A percentile compares a stretch with the other conserved stretches of the same genome.
phyloP scores from a whole-genome alignment of 2,329 filamentous ascomycete genomes.

The Hirsutella rhossiliensis region DNA sequence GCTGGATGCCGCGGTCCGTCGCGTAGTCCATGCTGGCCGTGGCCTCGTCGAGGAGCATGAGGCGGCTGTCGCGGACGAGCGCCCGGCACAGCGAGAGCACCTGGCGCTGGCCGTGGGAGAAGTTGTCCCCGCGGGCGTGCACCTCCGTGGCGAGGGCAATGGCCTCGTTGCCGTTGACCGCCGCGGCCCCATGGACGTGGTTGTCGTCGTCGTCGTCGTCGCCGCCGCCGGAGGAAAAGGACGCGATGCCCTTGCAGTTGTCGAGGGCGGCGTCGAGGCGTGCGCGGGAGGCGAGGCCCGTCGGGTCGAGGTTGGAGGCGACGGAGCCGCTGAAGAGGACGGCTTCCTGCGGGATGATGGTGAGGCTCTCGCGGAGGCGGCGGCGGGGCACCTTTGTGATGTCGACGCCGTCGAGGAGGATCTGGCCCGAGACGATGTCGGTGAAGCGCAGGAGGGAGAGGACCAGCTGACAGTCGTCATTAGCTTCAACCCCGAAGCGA shows the following conservation, averaged over 20 bases:
- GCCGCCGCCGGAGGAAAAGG: constrained; percentile 31
- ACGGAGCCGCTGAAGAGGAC: constrained; percentile 43
- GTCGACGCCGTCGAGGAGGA: constrained; percentile 43
- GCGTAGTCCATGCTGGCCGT: constrained; percentile 48
- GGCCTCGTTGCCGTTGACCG: constrained; percentile 7
- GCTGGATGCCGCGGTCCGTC: constrained; percentile 43
- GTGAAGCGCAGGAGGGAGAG: constrained; percentile 44
- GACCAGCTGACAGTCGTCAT: constrained; percentile 23
- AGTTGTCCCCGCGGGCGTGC: constrained; percentile 40
- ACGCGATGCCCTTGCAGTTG: constrained; percentile 48
- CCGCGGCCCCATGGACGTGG: constrained; percentile 4
- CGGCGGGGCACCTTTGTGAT: constrained; percentile 38
- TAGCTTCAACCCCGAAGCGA: background rate
- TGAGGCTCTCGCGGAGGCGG: constrained; percentile 39
- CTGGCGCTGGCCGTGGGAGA: constrained; percentile 45
- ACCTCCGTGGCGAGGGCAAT: constrained; percentile 32
- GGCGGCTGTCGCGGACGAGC: constrained; percentile 39
- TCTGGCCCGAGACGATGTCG: constrained; percentile 35
- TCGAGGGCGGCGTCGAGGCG: constrained; percentile 47
- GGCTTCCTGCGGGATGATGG: constrained; percentile 47
- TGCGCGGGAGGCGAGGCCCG: constrained; percentile 38
- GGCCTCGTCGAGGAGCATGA: constrained; percentile 46
- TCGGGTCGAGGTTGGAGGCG: constrained; percentile 51
- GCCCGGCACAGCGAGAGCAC: constrained; percentile 46
- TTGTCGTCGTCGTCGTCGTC: constrained; percentile 9